Evolutionary conservation across 2,329 filamentous ascomycete species (phyloP), one percentile per base, ranked within the genome.

Genomic region (Fusarium papillatum): DNA sequence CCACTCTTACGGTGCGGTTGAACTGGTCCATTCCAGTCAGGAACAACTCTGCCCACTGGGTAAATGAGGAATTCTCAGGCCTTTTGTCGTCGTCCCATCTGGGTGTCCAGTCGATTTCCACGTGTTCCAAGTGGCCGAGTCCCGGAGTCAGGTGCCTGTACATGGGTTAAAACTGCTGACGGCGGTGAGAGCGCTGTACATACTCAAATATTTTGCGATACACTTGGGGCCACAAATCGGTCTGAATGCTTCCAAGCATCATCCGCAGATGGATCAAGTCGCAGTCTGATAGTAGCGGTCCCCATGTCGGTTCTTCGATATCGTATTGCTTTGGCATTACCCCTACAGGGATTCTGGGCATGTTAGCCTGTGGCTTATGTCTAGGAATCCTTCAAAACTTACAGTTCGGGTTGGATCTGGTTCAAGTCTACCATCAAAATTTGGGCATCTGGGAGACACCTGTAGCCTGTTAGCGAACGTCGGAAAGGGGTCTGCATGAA

Each of bases 51-150:
- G 93, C 93, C 95, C 95, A 98, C 77, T 90, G 85, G 55, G 87
- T 84, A 19, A 96, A 85, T 34, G 88, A 86, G 10, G 93, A 91
- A 43, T 90, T 85, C 6, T 84, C 76, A 14, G 90, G 87, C 17
- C 94, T 84, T 1, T 91, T 90, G 41, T 89, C 88, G 78, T 94
- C 91, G 74, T 95, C 93, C 80, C 92, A 94, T 64, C 91, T 91
- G 22, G 95, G 95, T 60, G 90, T 87, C 83, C 94, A 94, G 83
- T 98, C 95, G 66, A 98, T 93, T 82, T 98, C 96, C 60, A 98
- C 91, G 77, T 98, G 95, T 84, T 98, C 96, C 67, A 98, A 89
- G 81, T 89, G 90, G 66, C 96, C 96, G 48, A 87, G 89, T 2
- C 93, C 93, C 2, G 95, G 95, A 78, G 92, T 92, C 31, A 98